Base-by-base conservation (phyloP, 1,284 basidiomycete genomes). In the Entoloma clypeatum region DNA sequence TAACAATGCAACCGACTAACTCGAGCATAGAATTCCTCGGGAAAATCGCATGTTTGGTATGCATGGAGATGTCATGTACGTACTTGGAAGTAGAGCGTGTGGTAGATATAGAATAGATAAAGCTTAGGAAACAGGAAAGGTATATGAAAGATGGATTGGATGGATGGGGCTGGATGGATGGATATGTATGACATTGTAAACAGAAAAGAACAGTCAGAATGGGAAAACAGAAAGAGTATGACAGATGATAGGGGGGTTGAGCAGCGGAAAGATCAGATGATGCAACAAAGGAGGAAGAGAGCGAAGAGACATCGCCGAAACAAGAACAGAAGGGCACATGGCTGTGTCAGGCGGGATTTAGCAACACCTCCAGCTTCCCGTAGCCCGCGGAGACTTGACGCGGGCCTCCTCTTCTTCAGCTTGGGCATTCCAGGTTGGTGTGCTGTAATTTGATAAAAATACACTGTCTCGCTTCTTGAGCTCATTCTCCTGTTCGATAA, bases 391-490 rank as follows among this genome's bases (percentile, higher is more conserved):
- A 27, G 77, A 77, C 59, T 84, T 86, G 63, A 83, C 79, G 39
- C 75, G 71, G 22, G 79, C 81, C 54, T 84, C 85, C 55, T 89
- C 86, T 57, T 79, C 83, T 43, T 86, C 85, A n/a, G 83, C 83
- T 57, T 86, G 81, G 14, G 79, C 79, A 37, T 78, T 73, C 86
- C 86, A 89, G 16, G 75, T 68, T 5, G 86, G 86, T 23, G 79
- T 72, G 44, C 67, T 69, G 21, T 72, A 58, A 40, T 74, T 69
- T 17, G 79, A 72, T 36, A 92, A 67, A 63, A 86, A 77, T 30
- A 92, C 81, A 57, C 86, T 89, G 57, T 90, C 84, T 37, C 86
- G 76, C 59, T 80, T 81, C 64, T 82, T 81, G 42, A 83, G 58
- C 51, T 83, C 79, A 53, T 88, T 86, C 57, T 89, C 84, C 50